Evolutionary conservation across 1,139 yeast species (phyloP), one percentile per base, ranked within the genome.

Genomic region (Groenewaldozyma auringiensis): DNA sequence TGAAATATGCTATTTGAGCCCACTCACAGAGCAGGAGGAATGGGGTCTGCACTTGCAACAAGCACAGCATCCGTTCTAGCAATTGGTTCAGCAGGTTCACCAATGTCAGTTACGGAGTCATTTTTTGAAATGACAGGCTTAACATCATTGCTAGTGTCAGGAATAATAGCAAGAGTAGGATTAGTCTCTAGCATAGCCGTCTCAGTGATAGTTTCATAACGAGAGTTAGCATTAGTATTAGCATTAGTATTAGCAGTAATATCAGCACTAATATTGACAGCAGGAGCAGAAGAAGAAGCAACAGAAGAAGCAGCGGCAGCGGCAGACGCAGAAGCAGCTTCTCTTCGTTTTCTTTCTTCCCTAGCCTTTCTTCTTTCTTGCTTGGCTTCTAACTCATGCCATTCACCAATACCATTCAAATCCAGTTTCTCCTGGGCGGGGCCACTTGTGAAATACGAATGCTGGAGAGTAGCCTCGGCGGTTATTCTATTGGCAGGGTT

Each of bases 371-470:
- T 73, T 58, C 94, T 71, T 57, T 86, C 78, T 66, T 81, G 82
- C 64, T 92, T 88, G 3, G 96, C 94, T 61, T 92, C 98, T 63
- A 83, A 89, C 61, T 92, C 98, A 61, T 92, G 98, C 94, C 97
- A 89, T 63, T 94, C 97, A 2, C 88, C 88, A 37, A 81, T 68
- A 14, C 74, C 76, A 42, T 73, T 69, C 48, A 81, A 73, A 13
- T 67, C 67, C 43, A 80, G 64, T 3, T 74, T 68, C 50, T 74
- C 75, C 0, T 84, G 81, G 38, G 50, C 52, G 0, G 96, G 96
- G 2, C 74, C 79, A 48, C 81, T 83, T 3, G 66, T 63, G 59
- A 92, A 92, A 65, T 85, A 92, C 1, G 69, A 69, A 63, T 87
- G 87, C 29, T 67, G 54, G 31, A 86, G 67, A 0, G 94, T 88